Evolutionary conservation across 2,329 filamentous ascomycete genomes (phyloP), one percentile per base, ranked within the genome.

Genomic region (Penicillium olsonii): DNA sequence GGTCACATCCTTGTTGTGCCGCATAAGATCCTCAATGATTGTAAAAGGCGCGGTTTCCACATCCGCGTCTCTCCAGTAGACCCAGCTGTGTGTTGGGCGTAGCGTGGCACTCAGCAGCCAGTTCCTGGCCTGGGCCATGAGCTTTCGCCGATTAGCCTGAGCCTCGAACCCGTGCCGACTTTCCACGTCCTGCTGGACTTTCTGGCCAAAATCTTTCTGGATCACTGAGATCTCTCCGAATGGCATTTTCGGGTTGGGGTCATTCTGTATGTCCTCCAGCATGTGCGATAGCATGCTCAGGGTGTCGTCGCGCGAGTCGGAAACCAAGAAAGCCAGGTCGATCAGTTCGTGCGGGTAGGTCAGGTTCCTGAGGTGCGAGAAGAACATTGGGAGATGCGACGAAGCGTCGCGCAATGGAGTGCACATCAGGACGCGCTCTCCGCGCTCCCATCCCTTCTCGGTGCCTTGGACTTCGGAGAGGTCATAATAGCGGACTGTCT

Each of bases 51-150:
- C 94, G 2, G 94, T 99, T 73, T 97, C 91, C 8, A 99, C 94
- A 73, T 99, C 94, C 19, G 96, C 94, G 75, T 99, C 94, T 72
- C 94, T 85, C 94, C 94, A 99, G 69, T 99, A 99, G 9, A 99
- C 94, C 94, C 94, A 99, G 57, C 92, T 96, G 69, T 99, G 94
- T 44, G 94, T 95, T 2, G 94, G 94, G 37, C 94, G 85, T 45
- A 99, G 76, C 18, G 94, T 92, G 34, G 94, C 92, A 64, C 91
- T 96, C 48, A 99, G 75, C 44, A 99, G 79, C 94, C 94, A 99
- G 73, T 99, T 99, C 55, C 94, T 84, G 42, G 94, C 94, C 74
- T 96, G 91, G 1, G 94, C 94, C 94, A 99, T 99, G 65, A 95
- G 81, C 76, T 99, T 99, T 71, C 94, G 84, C 63, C 94, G 83